Evolutionary conservation across 495 filamentous ascomycete species (phyloP), one percentile per base, ranked within the genome.

Genomic region (Hyphodiscus hymeniophilus): DNA sequence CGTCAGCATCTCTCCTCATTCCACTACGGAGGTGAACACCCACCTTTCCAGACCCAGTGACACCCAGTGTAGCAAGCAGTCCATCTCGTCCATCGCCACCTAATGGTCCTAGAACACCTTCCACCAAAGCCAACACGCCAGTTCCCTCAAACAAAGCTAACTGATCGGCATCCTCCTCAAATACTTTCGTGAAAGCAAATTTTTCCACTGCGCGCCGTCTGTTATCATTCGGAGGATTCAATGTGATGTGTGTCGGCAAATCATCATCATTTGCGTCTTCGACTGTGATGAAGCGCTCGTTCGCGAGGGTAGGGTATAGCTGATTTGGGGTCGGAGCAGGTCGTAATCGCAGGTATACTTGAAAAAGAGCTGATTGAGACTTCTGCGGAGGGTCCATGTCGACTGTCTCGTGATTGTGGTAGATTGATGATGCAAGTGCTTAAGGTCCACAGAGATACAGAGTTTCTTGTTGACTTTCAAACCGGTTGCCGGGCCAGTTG

Each of bases 31-130:
- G 26, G 17, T 3, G 16, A 5, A 38, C 22, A 65, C 73, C 28
- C 55, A 94, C 91, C 80, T 98, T 98, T 58, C 92, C 92, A 51
- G 87, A 94, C 15, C 92, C 94, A 6, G 92, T 96, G 24, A 97
- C 92, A 5, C 92, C 92, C 42, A 98, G 65, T 31, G 92, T 97
- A 22, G 92, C 92, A 35, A 98, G 62, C 56, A 97, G 61, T 15
- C 89, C 90, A 75, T 98, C 92, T 49, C 87, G 78, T 17, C 87
- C 86, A 47, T 88, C 81, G 17, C 77, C 73, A n/a, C 79, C 77
- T 24, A 75, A 67, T 12, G 70, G 65, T 1, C 77, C 82, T 28
- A 96, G 58, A 5, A 94, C 88, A 1, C 86, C 85, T 48, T 89
- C 81, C 2, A 96, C 72, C 11, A 97, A 60, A 0, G 76, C 74